Conservation (phyloP, 805 yeast genomes). For the Citeromyces matritensis region DNA sequence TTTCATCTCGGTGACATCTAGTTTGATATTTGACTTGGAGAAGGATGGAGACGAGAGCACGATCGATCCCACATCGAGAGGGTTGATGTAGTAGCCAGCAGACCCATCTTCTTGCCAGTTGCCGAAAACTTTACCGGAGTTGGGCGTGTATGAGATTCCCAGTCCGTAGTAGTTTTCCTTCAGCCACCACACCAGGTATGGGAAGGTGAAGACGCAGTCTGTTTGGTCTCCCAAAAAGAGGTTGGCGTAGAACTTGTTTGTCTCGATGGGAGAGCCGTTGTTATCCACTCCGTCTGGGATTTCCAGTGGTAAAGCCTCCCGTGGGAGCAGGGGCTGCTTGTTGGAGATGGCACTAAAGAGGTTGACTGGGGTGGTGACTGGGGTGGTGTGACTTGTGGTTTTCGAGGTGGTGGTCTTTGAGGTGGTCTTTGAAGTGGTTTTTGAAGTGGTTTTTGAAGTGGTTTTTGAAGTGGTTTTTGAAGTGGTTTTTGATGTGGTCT, state of each 20-base stretch:
- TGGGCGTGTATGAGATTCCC: conserved; percentile 43
- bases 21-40: conserved; percentile 16
- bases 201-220: conserved; percentile 45
- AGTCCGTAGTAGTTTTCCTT: conserved; percentile 31
- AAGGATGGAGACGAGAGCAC: conserved; percentile 40
- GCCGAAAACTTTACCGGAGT: conserved; percentile 27
- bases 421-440: neutral
- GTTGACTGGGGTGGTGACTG: neutral
- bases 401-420: neutral
- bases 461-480: neutral
- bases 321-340: conserved; percentile 29
- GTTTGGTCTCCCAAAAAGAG: conserved; percentile 39
- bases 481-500: neutral
- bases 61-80: conserved; percentile 37
- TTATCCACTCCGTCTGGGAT: conserved; percentile 32
- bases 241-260: conserved; percentile 68
- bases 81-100: conserved; percentile 35
- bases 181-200: conserved; percentile 43
- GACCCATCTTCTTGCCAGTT: conserved; percentile 28
- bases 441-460: neutral
- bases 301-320: conserved; percentile 25
- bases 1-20: conserved; percentile 30
- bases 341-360: conserved; percentile 35
- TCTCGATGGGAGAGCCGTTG: conserved; percentile 32
- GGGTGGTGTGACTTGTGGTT: neutral